Evolutionary conservation across 75 land plant genomes (phyloP).

Genomic region (Picea sitchensis): DNA sequence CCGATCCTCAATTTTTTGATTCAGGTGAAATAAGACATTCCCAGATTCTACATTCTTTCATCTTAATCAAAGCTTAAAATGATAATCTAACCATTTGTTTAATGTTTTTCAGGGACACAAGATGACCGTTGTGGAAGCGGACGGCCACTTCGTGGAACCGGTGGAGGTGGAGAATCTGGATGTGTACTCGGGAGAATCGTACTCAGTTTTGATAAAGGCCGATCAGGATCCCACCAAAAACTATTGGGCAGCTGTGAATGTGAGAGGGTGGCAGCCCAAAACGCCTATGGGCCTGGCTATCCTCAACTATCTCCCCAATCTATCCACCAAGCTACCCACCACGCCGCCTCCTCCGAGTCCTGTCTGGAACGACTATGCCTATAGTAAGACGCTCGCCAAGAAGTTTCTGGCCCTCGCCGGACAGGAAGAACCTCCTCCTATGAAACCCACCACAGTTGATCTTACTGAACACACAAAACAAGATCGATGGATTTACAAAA

Average conservation of each 20-base stretch:
- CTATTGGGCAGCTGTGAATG: too few species aligned
- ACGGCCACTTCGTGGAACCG: constrained; percentile 77
- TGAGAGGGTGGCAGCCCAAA: constrained; percentile 33
- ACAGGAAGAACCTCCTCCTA: constrained; percentile 32
- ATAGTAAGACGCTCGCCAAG: background rate
- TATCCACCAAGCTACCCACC: constrained; percentile 42
- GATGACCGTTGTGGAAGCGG: constrained; percentile 84
- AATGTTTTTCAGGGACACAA: constrained; percentile 81
- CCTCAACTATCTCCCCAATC: constrained; percentile 46
- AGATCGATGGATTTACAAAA: constrained; percentile 22
- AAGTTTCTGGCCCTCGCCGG: constrained; percentile 11
- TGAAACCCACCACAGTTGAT: constrained; percentile 24
- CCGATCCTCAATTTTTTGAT: constrained; percentile 14
- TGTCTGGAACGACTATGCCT: constrained; percentile 19
- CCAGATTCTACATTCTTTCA: constrained; percentile 63
- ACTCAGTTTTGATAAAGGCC: constrained; percentile 35
- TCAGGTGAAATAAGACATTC: constrained; percentile 31
- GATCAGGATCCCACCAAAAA: too few species aligned
- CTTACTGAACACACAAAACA: constrained; percentile 70
- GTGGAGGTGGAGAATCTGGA: constrained; percentile 55
- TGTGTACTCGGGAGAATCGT: constrained; percentile 74
- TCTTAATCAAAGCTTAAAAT: too few species aligned
- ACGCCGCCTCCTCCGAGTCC: constrained; percentile 28
- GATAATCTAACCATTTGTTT: too few species aligned
- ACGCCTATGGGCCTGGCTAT: background rate